Base-by-base conservation (phyloP, 2,329 filamentous ascomycete species). In the Ophiostoma tasmaniense region DNA sequence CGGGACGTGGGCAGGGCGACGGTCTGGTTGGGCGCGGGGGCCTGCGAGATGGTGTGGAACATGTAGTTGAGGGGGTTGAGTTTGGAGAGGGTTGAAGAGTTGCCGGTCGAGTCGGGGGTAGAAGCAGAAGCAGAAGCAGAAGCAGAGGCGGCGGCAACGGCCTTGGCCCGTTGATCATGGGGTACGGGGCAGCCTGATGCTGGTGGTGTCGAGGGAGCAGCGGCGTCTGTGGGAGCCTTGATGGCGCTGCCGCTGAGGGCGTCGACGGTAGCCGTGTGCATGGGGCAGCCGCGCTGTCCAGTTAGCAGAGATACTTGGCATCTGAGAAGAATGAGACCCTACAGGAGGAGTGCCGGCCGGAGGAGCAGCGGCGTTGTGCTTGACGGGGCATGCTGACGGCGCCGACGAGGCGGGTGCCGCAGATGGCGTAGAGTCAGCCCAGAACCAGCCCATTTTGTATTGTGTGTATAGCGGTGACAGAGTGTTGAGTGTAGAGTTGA, bases 41-140 rank as follows among this genome's bases (percentile, higher is more conserved):
- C 85, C 80, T 98, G 94, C 7, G 93, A 94, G 64, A 98, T 83
- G 71, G 90, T 87, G 55, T 86, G 84, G 78, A 96, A 96, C 94
- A 99, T 99, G 83, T 94, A 97, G 82, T 99, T 99, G 67, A 99
- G 84, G 5, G 85, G 85, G 75, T 88, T 88, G 68, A 87, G 80
- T 74, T 83, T 84, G 2, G 85, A 86, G 11, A 87, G 68, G 2
- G 71, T 70, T 2, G 74, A 73, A 25, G 71, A 76, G 71, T 13
- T 25, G 50, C 14, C 50, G 13, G 50, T 71, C 30, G 28, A 72
- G 68, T 55, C 74, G 71, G 28, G 72, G 69, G 59, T 74, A 71
- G 64, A 74, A 3, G 37, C 35, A 4, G 39, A 20, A 4, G 67
- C 22, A 42, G 14, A 8, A 45, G 30, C 74, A 71, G 64, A 74